Evolutionary conservation across 176 grass and related monocot species (phyloP), one percentile per base, ranked within the genome.

Genomic region (Eleusine coracana): DNA sequence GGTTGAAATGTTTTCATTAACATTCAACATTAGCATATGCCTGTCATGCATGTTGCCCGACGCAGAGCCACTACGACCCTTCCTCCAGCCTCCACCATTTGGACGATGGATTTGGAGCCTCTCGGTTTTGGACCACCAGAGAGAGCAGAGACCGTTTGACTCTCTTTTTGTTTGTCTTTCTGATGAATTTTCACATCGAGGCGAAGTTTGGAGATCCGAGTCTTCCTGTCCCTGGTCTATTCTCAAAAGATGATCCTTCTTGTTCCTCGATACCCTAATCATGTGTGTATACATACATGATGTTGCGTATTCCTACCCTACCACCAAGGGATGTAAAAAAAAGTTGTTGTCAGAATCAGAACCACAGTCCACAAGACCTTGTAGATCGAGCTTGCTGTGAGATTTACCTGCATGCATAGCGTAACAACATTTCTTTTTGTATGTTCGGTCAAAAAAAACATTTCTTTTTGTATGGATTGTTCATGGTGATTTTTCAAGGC

Each of bases 141-240:
- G 18, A 8, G 10, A 60, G 29, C 28, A 54, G 17, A 29, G 58
- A 50, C 31, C 58, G 62, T 66, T 74, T 83, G 58, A 65, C 44
- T 52, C 44, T 52, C 10, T 8, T 14, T 34, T n/a, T 15, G 11
- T 34, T 34, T 34, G 2, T 2, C 6, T 40, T 58, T 4, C 28
- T 7, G 23, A 10, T 62, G 56, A 77, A 45, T 64, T 46, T 46
- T 78, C 75, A 78, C 58, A 46, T 44, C 59, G n/a, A 25, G 1
- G 38, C 56, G n/a, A 80, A 67, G 63, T 37, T 29, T 83, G 56
- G 58, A 83, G 70, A 83, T 66, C 44, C 64, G 63, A 79, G 65
- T 69, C 65, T 66, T 83, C 44, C 39, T 29, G 70, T 54, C 46
- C 45, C 70, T 0, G 41, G 8, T 4, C 65, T 14, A 29, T 29